Conservation (phyloP, 2,329 filamentous ascomycete species). For the Fusarium bactridioides region DNA sequence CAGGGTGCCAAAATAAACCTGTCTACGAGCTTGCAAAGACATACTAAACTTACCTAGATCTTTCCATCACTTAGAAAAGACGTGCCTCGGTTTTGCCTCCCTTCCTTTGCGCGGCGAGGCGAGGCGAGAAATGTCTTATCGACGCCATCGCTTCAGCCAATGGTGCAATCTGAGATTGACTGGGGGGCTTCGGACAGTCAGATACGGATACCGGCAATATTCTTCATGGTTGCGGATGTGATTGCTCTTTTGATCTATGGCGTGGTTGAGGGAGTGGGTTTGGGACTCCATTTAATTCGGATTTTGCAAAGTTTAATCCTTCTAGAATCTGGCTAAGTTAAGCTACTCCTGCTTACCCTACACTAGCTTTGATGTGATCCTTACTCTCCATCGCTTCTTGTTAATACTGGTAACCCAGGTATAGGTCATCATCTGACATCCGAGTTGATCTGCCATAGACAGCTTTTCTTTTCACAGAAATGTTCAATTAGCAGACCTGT, state of each 20-base stretch:
- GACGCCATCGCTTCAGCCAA: constrained; percentile 20
- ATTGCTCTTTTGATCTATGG: constrained; percentile 30
- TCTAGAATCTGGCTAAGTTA: neutral
- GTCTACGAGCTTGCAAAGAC: neutral
- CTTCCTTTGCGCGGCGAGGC: neutral
- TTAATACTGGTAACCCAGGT: neutral
- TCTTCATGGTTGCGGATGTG: constrained; percentile 16
- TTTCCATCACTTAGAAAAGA: neutral
- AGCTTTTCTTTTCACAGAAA: neutral
- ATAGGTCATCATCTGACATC: too few relatives aligned
- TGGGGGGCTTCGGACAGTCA: constrained; percentile 10
- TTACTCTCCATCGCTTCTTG: neutral
- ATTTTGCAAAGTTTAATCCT: constrained; percentile 27
- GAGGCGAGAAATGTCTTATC: constrained; percentile 4
- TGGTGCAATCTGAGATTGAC: constrained; percentile 23
- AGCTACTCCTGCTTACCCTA: neutral
- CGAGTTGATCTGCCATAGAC: neutral
- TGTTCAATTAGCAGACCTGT: neutral
- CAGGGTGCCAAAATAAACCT: neutral
- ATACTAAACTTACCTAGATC: neutral
- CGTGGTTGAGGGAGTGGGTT: constrained; percentile 12
- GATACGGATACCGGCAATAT: constrained; percentile 5
- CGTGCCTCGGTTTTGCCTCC: neutral
- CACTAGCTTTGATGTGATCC: neutral
- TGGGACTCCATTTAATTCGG: constrained; percentile 20